Evolutionary conservation across 2,329 filamentous ascomycete genomes (phyloP), one percentile per base, ranked within the genome.

Genomic region (Aspergillus sp.): DNA sequence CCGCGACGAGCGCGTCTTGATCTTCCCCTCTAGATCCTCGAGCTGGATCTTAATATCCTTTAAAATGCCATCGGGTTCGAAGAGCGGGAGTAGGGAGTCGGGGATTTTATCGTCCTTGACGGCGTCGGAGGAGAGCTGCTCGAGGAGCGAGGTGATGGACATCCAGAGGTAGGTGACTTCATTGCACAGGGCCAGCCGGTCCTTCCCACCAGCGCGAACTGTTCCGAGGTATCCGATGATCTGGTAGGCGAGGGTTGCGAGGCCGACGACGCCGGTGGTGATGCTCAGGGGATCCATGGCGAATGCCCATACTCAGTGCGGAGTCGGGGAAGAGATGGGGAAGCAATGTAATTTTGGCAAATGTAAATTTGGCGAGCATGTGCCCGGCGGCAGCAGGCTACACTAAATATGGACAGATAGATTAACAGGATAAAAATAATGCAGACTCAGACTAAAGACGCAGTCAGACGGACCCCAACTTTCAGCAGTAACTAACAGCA

Each of bases 201-300:
- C 61, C 49, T 59, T 57, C 7, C 59, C 60, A 15, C 60, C 60
- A 12, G 37, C 9, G 5, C 51, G 52, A 12, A 59, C 45, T 3
- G 55, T 53, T 6, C 51, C 46, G 15, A 63, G 45, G 15, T 46
- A 57, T 11, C 59, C 56, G 24, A 63, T 56, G n/a, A 63, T 57
- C 48, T 63, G 56, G 24, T 59, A 63, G 7, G 56, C 47, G 35
- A 49, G 53, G 21, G 61, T 59, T 14, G 59, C 59, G 43, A 63
- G 53, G 11, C 59, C 61, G 2, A 53, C 56, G n/a, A 61, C 53
- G 46, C 61, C 59, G 50, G 61, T 52, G 19, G 54, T 55, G 43
- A 61, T 47, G 39, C 61, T 62, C 39, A 61, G 41, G 14, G 61
- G 61, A 40, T 62, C 61, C 61, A 62, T 62, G 43, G 21, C 11